Conservation (phyloP, 805 yeast genomes). For the Candida silvicultrix region DNA sequence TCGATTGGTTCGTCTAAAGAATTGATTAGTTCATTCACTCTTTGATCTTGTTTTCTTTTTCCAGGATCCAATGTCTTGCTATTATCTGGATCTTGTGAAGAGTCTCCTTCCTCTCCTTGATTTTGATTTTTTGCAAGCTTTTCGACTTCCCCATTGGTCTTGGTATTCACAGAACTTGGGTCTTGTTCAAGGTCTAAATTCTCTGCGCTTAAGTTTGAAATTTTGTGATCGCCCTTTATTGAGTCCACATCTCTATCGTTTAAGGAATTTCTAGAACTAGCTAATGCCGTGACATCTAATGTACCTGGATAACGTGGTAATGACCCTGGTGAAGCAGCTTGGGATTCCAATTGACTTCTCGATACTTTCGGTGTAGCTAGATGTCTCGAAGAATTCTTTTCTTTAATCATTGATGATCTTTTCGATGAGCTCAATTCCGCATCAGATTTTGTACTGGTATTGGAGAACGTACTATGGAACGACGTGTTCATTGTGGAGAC, state of each 20-base stretch:
- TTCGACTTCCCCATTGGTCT: no score
- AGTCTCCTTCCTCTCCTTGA: no score
- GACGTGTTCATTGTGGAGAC: neutral
- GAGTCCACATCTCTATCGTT: neutral
- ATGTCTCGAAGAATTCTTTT: neutral
- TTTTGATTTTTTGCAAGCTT: no score
- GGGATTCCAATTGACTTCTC: slow-evolving; percentile 1
- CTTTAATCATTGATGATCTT: neutral
- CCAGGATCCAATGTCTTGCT: slow-evolving; percentile 43
- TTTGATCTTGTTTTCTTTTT: slow-evolving; percentile 17
- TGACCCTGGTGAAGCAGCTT: slow-evolving; percentile 18
- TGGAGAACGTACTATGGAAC: neutral
- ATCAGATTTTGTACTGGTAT: neutral
- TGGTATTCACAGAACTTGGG: no score
- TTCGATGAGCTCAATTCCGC: neutral
- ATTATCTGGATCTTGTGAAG: slow-evolving; percentile 1
- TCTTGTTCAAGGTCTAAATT: no score
- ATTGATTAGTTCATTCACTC: slow-evolving; percentile 17
- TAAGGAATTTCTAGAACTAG: slow-evolving; percentile 13
- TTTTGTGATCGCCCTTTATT: neutral
- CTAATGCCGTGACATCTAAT: slow-evolving; percentile 39
- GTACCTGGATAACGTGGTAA: slow-evolving; percentile 42
- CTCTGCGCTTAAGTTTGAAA: no score
- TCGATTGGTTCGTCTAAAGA: slow-evolving; percentile 34
- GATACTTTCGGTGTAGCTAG: slow-evolving; percentile 13